phyloP scores from a whole-genome alignment of 495 filamentous ascomycete genomes.

The Xylaria nigripes region DNA sequence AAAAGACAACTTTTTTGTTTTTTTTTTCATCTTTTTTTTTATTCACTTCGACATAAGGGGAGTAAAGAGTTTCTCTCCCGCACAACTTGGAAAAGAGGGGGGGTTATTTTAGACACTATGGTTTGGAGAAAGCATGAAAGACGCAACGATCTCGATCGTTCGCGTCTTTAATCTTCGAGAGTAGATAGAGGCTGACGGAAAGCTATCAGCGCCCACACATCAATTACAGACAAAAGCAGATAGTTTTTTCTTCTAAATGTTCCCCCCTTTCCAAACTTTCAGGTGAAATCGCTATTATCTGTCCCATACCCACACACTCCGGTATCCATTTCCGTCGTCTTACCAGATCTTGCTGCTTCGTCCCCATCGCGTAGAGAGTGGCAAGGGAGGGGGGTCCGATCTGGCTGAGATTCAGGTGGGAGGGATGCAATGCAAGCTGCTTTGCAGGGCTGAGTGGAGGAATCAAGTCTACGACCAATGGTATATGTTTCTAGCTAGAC shows the following conservation, averaged over 20 bases:
- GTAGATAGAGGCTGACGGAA: background rate
- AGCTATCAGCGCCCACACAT: background rate
- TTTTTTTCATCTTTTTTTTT: no score
- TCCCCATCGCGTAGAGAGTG: background rate
- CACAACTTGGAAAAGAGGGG: no score
- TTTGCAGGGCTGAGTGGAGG: background rate
- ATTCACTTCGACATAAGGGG: no score
- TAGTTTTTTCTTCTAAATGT: background rate
- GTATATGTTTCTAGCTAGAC: no score
- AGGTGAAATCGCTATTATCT: no score
- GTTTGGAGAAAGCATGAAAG: no score
- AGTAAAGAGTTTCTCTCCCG: no score
- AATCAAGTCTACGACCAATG: background rate
- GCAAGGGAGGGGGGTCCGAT: background rate
- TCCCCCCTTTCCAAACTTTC: no score
- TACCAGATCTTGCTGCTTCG: background rate
- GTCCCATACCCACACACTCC: background rate
- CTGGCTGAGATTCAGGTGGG: background rate
- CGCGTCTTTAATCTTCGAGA: constrained; percentile 4
- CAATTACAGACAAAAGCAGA: constrained; percentile 1
- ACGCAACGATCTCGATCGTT: background rate
- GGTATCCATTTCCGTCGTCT: background rate
- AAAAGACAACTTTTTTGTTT: background rate
- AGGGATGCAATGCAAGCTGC: constrained; percentile 2
- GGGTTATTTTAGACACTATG: no score